Percentiles rank a stretch among this genome's conserved stretches.
Conservation (phyloP, 1,139 yeast species). For the Arxiozyma heterogenica region DNA sequence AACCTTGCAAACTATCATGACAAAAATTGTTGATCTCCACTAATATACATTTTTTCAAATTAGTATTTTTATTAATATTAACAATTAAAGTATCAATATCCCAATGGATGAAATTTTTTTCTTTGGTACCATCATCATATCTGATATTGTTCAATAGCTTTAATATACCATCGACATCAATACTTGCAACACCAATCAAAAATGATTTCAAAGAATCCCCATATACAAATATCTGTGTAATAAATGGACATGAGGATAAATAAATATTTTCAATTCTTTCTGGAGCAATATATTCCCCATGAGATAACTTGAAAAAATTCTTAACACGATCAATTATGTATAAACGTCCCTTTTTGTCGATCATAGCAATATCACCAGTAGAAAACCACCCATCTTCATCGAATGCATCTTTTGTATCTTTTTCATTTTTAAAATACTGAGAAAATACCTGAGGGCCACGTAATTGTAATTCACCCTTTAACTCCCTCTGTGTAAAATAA, state of each 20-base stretch:
- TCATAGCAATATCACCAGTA: constrained; percentile 65
- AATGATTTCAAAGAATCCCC: constrained; percentile 58
- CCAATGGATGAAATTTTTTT: constrained; percentile 7
- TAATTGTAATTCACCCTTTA: constrained; percentile 52
- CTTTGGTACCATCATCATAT: constrained; percentile 12
- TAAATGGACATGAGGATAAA: constrained; percentile 43
- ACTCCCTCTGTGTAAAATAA: constrained; percentile 41
- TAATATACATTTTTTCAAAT: constrained; percentile 22
- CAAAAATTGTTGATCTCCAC: constrained; percentile 23
- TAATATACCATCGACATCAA: constrained; percentile 39
- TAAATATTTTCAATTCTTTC: constrained; percentile 65
- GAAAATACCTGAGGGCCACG: constrained; percentile 61
- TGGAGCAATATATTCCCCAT: constrained; percentile 76
- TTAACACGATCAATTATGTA: constrained; percentile 65
- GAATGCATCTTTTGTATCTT: constrained; percentile 44
- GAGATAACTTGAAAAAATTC: constrained; percentile 72
- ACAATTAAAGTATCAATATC: constrained; percentile 24
- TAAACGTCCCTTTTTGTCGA: constrained; percentile 48
- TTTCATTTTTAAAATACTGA: constrained; percentile 51
- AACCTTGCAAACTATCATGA: constrained; percentile 34
- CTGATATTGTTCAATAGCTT: constrained; percentile 11
- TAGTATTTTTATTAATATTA: constrained; percentile 22
- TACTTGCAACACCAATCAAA: constrained; percentile 57
- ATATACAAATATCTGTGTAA: constrained; percentile 53
- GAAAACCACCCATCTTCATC: constrained; percentile 67